Evolutionary conservation across 2,329 filamentous ascomycete species (phyloP).

Genomic region (Geosmithia putterillii): DNA sequence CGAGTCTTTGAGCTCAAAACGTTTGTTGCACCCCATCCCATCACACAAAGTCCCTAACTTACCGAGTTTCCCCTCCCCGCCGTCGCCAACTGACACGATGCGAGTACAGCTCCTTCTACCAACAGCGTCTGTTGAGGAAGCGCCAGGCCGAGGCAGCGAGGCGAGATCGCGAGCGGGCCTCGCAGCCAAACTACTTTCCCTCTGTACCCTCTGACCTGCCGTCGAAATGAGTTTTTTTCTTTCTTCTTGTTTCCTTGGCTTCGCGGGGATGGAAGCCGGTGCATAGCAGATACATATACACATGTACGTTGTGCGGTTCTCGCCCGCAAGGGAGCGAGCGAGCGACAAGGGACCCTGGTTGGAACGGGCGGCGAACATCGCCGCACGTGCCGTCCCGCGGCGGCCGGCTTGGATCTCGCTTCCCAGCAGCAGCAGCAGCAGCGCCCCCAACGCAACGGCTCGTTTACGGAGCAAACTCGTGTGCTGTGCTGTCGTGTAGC

Average conservation of each 20-base stretch:
- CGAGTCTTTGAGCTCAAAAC: slow-evolving; percentile 76
- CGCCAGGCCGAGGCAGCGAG: slow-evolving; percentile 42
- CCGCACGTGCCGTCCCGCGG: not conserved
- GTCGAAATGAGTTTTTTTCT: not conserved
- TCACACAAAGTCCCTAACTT: too few relatives aligned
- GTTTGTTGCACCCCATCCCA: slow-evolving; percentile 28
- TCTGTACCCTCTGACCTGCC: slow-evolving; percentile 60
- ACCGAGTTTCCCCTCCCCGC: too few relatives aligned
- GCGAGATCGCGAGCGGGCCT: slow-evolving; percentile 68
- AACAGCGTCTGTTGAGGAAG: slow-evolving; percentile 70
- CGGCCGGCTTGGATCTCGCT: too few relatives aligned
- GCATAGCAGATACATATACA: too few relatives aligned
- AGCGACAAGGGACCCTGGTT: not conserved
- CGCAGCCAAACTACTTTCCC: slow-evolving; percentile 71
- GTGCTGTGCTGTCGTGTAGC: too few relatives aligned
- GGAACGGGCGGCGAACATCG: not conserved
- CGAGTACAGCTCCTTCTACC: slow-evolving; percentile 51
- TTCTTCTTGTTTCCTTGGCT: too few relatives aligned
- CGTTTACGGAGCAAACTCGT: too few relatives aligned
- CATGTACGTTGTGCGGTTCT: too few relatives aligned
- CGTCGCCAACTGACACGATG: too few relatives aligned
- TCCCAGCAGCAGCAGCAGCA: too few relatives aligned
- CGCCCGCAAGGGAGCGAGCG: not conserved
- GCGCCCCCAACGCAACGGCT: too few relatives aligned
- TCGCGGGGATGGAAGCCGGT: too few relatives aligned